These are phyloP conservation scores for Adansonia madagascariensis DNA, from an alignment of 441 rosid genomes.

Conservation along the genomic window DNA sequence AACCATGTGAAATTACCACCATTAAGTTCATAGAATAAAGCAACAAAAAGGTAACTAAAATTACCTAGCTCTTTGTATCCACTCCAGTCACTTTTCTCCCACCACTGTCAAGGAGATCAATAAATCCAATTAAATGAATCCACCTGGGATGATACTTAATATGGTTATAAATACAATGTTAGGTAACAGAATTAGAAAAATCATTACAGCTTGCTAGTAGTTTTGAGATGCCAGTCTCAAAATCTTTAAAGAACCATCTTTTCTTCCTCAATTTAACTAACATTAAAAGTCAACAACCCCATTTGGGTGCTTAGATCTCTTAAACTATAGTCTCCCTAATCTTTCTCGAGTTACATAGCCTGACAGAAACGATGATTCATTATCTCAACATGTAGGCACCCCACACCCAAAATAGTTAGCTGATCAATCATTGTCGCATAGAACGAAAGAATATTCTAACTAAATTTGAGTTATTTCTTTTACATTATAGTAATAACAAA, in stretches of 20 bases:
- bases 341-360: background rate
- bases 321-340: background rate
- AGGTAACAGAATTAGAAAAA: conserved; percentile 17
- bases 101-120: conserved; percentile 99
- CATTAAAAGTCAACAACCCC: background rate
- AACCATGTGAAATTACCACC: conserved; percentile 4
- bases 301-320: conserved; percentile 8
- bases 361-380: background rate
- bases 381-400: background rate
- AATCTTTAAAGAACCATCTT: background rate
- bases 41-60: conserved; percentile 28
- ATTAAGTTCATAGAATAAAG: conserved; percentile 13
- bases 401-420: background rate
- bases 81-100: conserved; percentile 99
- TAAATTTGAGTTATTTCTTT: conserved; percentile 11
- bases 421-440: background rate
- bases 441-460: conserved; percentile 10
- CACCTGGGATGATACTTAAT: conserved; percentile 67
- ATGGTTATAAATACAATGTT: conserved; percentile 51
- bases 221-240: conserved; percentile 15
- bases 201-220: conserved; percentile 21
- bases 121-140: conserved; percentile 78
- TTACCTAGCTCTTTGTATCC: conserved; percentile 99
- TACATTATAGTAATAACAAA: background rate
- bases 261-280: conserved; percentile 6